phyloP scores from a whole-genome alignment of 2,329 filamentous ascomycete genomes.

The Orbilia quercus region DNA sequence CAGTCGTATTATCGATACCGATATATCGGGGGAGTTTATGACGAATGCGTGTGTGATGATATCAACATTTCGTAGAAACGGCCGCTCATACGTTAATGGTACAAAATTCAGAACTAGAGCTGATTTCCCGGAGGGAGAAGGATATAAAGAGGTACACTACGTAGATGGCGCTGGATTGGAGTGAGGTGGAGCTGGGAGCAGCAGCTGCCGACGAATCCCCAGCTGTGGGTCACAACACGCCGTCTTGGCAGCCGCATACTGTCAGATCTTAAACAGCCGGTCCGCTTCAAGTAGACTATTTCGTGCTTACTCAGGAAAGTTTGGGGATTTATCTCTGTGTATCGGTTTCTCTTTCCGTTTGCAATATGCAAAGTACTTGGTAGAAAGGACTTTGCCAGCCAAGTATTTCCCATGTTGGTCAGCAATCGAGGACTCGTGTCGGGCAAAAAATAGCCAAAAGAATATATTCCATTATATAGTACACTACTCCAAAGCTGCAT shows the following conservation, averaged over 20 bases:
- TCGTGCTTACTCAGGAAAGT: background rate
- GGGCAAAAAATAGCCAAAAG: background rate
- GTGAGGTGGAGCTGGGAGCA: background rate
- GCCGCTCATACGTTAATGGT: slow-evolving; percentile 7
- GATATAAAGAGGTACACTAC: background rate
- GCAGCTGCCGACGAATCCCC: slow-evolving; percentile 6
- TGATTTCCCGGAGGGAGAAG: background rate
- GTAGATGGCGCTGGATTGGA: background rate
- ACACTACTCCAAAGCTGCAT: slow-evolving; percentile 29
- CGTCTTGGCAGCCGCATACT: background rate
- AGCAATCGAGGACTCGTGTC: no score
- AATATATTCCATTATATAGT: slow-evolving; percentile 38
- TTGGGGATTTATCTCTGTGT: no score
- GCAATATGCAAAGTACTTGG: no score
- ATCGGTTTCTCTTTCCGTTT: no score
- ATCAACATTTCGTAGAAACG: slow-evolving; percentile 7
- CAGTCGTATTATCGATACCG: background rate
- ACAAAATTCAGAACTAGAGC: background rate
- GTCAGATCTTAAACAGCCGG: background rate
- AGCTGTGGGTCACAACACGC: slow-evolving; percentile 4
- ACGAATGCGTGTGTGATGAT: background rate
- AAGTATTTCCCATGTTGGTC: no score
- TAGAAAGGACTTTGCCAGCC: no score
- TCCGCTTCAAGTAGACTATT: background rate
- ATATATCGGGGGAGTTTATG: background rate